Evolutionary conservation across 805 yeast species (phyloP).

Genomic region (Candida gorgasii): DNA sequence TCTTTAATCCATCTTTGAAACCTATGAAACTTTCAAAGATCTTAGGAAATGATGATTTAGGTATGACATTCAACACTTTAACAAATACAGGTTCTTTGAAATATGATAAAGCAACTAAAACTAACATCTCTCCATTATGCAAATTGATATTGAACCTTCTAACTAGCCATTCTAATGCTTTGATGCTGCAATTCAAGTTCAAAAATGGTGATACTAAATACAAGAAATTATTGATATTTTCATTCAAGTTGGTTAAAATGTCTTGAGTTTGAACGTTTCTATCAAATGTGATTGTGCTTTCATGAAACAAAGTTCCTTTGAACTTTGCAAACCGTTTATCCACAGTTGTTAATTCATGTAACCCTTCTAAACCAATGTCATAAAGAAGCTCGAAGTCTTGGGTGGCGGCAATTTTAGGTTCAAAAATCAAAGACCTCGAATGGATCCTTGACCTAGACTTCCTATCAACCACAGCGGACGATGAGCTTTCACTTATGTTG

Average conservation of each 20-base stretch:
- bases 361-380: conserved; percentile 70
- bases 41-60: conserved; percentile 62
- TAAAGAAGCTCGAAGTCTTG: conserved; percentile 88
- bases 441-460: conserved; percentile 85
- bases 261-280: conserved; percentile 80
- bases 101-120: conserved; percentile 79
- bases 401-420: conserved; percentile 84
- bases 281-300: conserved; percentile 75
- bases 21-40: conserved; percentile 71
- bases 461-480: conserved; percentile 80
- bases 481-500: conserved; percentile 60
- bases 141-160: conserved; percentile 86
- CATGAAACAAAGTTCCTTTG: conserved; percentile 74
- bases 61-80: conserved; percentile 72
- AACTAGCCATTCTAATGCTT: conserved; percentile 92
- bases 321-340: conserved; percentile 78
- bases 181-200: conserved; percentile 70
- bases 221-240: conserved; percentile 73
- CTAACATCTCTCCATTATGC: conserved; percentile 70
- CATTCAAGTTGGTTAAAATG: conserved; percentile 69
- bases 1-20: conserved; percentile 61
- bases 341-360: conserved; percentile 66
- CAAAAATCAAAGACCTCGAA: conserved; percentile 83
- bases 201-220: conserved; percentile 75
- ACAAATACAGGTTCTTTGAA: conserved; percentile 72